These are phyloP conservation scores for Tephrocybe sp. DNA, from an alignment of 768 basidiomycete species.

Conservation along the genomic window DNA sequence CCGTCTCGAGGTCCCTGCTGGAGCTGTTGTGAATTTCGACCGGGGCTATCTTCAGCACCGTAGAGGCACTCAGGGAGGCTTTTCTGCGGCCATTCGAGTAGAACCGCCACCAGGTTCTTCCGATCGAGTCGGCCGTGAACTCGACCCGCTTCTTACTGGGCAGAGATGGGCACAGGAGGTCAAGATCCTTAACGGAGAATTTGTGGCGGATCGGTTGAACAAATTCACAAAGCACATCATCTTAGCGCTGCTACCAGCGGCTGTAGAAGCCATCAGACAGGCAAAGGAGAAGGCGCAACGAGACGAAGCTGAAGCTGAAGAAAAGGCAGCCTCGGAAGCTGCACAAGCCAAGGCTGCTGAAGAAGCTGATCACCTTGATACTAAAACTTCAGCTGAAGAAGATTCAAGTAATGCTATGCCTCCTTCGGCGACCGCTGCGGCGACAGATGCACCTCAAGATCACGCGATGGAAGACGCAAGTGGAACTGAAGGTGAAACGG, in stretches of 20 bases:
- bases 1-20: constrained; percentile 73
- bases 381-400: constrained; percentile 29
- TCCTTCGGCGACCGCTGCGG: constrained; percentile 5
- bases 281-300: constrained; percentile 48
- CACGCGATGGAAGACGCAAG: constrained; percentile 31
- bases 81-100: constrained; percentile 58
- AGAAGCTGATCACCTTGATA: constrained; percentile 26
- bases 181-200: constrained; percentile 76
- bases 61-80: constrained; percentile 41
- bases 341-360: constrained; percentile 33
- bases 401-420: constrained; percentile 19
- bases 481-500: constrained; percentile 34
- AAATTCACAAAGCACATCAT: constrained; percentile 71
- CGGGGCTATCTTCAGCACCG: constrained; percentile 49
- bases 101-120: constrained; percentile 48
- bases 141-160: constrained; percentile 76
- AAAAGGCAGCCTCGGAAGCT: constrained; percentile 22
- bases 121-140: constrained; percentile 53
- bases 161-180: constrained; percentile 91
- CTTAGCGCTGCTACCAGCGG: constrained; percentile 76
- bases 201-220: constrained; percentile 60
- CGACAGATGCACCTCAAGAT: constrained; percentile 21
- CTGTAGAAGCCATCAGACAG: constrained; percentile 59
- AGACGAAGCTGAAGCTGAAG: constrained; percentile 39
- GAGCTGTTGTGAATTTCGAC: constrained; percentile 58